Evolutionary conservation across 192 early-diverging fungal genomes (phyloP).

Genomic region (Podila minutissima): DNA sequence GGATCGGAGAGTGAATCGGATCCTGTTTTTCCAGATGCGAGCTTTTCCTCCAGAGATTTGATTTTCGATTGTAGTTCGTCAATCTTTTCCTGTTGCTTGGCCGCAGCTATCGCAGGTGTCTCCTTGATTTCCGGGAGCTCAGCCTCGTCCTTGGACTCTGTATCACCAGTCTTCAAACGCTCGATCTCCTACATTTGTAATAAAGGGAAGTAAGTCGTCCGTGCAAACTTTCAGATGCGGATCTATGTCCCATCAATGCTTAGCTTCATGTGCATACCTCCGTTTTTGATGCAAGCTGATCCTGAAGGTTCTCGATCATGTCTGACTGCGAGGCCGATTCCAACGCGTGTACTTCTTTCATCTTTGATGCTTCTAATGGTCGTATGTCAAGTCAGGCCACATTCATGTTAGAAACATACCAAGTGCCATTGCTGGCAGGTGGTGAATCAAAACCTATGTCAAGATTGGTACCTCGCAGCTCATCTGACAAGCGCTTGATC

Average conservation of each 20-base stretch:
- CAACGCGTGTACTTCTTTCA: constrained; percentile 44
- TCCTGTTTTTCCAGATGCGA: not conserved
- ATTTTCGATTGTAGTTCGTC: constrained; percentile 33
- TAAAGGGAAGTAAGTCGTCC: not conserved
- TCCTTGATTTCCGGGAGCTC: no score
- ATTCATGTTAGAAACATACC: no score
- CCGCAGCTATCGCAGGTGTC: not conserved
- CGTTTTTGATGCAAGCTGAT: constrained; percentile 34
- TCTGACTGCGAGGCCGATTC: constrained; percentile 45
- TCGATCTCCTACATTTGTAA: constrained; percentile 25
- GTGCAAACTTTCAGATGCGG: not conserved
- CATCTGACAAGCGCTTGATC: constrained; percentile 46
- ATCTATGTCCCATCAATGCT: not conserved
- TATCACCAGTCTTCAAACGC: not conserved
- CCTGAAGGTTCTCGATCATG: constrained; percentile 51
- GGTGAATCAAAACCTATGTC: no score
- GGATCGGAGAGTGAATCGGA: constrained; percentile 13
- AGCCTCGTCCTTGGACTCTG: not conserved
- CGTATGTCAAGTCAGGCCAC: no score
- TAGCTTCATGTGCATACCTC: constrained; percentile 21
- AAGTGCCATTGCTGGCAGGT: no score
- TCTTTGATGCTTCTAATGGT: constrained; percentile 22
- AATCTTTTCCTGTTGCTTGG: constrained; percentile 25
- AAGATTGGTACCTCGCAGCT: constrained; percentile 23
- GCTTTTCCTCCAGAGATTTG: constrained; percentile 11